Conservation (phyloP, 495 filamentous ascomycete species). For the Xylaria venustula region DNA sequence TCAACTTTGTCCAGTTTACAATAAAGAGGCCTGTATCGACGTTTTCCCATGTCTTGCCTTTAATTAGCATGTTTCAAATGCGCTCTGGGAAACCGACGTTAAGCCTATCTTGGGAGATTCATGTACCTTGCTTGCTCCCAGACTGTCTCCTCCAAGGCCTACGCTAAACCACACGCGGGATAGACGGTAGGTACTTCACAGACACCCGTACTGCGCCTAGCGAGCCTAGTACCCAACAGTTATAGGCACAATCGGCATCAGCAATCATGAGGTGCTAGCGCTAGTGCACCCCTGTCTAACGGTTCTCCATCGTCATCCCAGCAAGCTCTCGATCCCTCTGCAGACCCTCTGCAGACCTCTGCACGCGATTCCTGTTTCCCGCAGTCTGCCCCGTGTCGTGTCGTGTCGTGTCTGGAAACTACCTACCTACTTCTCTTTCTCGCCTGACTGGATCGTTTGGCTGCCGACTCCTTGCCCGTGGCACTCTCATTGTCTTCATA, state of each 20-base stretch:
- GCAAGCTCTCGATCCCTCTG: slow-evolving; percentile 3
- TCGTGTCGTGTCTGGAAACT: too few species aligned
- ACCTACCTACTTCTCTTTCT: background rate
- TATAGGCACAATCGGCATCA: background rate
- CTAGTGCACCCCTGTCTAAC: background rate
- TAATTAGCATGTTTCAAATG: slow-evolving; percentile 13
- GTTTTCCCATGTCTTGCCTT: too few species aligned
- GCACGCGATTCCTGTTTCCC: background rate
- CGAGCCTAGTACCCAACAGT: background rate
- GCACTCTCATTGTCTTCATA: background rate
- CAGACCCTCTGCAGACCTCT: too few species aligned
- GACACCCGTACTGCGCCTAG: background rate
- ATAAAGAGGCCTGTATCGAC: too few species aligned
- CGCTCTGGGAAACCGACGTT: background rate
- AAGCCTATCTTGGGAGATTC: background rate
- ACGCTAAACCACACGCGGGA: background rate
- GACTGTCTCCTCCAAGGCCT: background rate
- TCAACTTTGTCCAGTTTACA: too few species aligned
- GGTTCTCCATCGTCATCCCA: slow-evolving; percentile 7
- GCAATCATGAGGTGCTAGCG: too few species aligned
- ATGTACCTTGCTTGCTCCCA: background rate
- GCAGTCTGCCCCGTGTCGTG: background rate
- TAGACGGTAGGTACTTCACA: background rate
- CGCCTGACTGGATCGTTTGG: slow-evolving; percentile 3
- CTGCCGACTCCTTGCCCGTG: background rate